phyloP scores from a whole-genome alignment of 2,329 filamentous ascomycete species.

The Penicillium freii region DNA sequence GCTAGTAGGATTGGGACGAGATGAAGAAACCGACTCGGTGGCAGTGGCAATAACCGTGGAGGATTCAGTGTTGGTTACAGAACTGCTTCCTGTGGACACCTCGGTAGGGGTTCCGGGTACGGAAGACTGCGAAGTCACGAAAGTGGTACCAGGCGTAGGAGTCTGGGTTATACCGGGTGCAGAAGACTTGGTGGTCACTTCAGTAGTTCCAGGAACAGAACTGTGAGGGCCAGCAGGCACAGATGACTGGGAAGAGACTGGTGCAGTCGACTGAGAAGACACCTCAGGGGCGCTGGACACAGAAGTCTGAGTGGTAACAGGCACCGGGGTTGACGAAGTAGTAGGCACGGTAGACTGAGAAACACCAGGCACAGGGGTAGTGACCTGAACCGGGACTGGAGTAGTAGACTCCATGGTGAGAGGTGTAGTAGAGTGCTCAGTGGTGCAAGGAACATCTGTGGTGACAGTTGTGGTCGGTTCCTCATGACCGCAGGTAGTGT shows the following conservation, averaged over 20 bases:
- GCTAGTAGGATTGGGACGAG: neutral
- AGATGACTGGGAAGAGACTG: neutral
- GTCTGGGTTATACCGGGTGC: neutral
- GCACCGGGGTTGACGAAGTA: neutral
- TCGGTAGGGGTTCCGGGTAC: neutral
- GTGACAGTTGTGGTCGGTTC: conserved; percentile 3
- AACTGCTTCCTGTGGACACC: neutral
- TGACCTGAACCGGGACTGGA: neutral
- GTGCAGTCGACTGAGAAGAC: neutral
- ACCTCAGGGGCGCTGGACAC: neutral
- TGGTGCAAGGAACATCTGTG: conserved; percentile 1
- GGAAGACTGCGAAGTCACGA: neutral
- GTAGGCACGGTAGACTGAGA: conserved; percentile 4
- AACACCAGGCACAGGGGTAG: neutral
- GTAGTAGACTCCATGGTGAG: neutral
- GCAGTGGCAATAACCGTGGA: neutral
- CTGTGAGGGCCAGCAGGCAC: neutral
- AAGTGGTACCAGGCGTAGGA: neutral
- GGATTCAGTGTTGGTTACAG: neutral
- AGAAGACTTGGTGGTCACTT: neutral
- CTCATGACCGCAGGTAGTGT: conserved; percentile 19
- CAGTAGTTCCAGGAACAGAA: neutral
- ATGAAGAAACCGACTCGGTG: neutral
- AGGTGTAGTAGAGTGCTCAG: neutral
- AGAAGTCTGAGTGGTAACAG: neutral